Evolutionary conservation across 176 grass and related monocot species (phyloP), one percentile per base, ranked within the genome.

Genomic region (Eleusine coracana): DNA sequence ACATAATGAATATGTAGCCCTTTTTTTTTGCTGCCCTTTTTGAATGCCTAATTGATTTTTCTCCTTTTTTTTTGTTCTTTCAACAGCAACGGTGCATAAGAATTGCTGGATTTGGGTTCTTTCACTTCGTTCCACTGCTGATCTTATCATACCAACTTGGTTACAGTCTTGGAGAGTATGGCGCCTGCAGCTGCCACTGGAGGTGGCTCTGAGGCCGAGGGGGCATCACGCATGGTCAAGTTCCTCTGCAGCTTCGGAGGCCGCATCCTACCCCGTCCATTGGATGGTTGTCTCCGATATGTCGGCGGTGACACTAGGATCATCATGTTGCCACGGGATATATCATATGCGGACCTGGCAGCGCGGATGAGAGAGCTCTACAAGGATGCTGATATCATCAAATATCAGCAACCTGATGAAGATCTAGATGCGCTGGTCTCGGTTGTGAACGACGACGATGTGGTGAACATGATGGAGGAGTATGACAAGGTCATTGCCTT

Each of bases 401-500:
- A 99, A 66, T 99, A 99, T 83, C 96, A 99, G 89, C 96, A 99
- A 37, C 96, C 91, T 13, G 91, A 96, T 17, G 96, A 99, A 82
- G 96, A 99, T 75, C 86, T 99, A 3, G 96, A 99, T 68, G 91
- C 96, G 3, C 73, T 98, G 38, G 96, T 98, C 31, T 98, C 92
- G 0, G 92, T 98, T 58, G 96, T 98, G 20, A 98, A 95, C 3
- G 96, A 98, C 31, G 96, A 98, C 20, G 96, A 98, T 67, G 88
- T 98, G 80, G 82, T 91, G 38, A 98, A 98, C 85, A 98, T 98
- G 92, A 98, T 98, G 91, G 96, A 98, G 77, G 96, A 98, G 87
- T 98, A 98, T 84, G 96, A 98, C 89, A 98, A 95, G 84, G 77
- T 98, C 79, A 85, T 89, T 79, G 73, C 80, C 2, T 40, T 73